Conservation (phyloP, 805 yeast genomes). For the Wickerhamomyces chaumierensis region DNA sequence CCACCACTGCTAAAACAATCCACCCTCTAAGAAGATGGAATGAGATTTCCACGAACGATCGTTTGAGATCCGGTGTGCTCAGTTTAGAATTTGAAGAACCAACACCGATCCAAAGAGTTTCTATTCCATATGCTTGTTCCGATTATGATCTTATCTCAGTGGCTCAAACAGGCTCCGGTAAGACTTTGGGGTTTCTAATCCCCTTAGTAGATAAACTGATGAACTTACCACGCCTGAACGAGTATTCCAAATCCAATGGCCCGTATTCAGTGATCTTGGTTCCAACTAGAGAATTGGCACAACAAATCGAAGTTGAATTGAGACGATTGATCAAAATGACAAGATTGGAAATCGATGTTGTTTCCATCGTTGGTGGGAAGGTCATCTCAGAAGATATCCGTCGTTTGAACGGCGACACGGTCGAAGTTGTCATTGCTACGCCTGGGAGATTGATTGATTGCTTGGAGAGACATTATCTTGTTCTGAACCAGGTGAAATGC, state of each 20-base stretch:
- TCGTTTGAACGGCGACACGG: constrained; percentile 44
- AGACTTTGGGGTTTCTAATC: constrained; percentile 71
- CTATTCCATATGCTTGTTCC: constrained; percentile 59
- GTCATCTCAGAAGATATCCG: constrained; percentile 61
- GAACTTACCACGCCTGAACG: constrained; percentile 35
- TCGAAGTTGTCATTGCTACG: constrained; percentile 81
- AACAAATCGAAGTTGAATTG: constrained; percentile 69
- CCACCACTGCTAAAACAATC: constrained; percentile 6
- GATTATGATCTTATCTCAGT: constrained; percentile 69
- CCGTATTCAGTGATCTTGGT: constrained; percentile 70
- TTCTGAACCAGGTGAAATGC: constrained; percentile 48
- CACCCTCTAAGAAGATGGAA: constrained; percentile 68
- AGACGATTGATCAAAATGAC: constrained; percentile 31
- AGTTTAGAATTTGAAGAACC: constrained; percentile 49
- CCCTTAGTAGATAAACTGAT: constrained; percentile 56
- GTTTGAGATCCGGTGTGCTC: constrained; percentile 26
- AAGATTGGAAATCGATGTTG: constrained; percentile 31
- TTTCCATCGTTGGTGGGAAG: constrained; percentile 84
- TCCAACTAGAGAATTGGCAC: constrained; percentile 90
- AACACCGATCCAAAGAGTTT: constrained; percentile 84
- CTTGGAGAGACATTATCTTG: constrained; percentile 53
- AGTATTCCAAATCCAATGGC: constrained; percentile 42
- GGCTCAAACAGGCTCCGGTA: constrained; percentile 97
- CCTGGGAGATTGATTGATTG: constrained; percentile 88
- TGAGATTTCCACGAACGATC: constrained; percentile 42